Evolutionary conservation across 2,329 filamentous ascomycete species (phyloP), one percentile per base, ranked within the genome.

Genomic region (Aspergillus transmontanensis): DNA sequence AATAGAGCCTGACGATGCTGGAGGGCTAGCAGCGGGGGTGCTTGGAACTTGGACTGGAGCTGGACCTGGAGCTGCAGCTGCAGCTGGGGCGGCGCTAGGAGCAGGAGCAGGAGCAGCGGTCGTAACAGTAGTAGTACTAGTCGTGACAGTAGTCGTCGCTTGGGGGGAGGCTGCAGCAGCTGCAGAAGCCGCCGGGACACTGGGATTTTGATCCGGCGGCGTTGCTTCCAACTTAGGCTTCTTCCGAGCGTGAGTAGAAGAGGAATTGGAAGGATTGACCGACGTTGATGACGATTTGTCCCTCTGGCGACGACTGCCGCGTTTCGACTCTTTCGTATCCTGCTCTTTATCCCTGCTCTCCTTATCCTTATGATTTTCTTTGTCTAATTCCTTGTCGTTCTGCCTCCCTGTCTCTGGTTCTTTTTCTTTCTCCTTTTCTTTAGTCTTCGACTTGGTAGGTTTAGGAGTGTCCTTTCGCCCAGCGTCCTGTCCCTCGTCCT

Each of bases 161-260:
- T 39, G 50, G 53, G 32, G 53, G 45, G 60, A 39, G 59, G 46
- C 56, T 46, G 46, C 34, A 41, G 55, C n/a, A 16, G 54, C 56
- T 56, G 56, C 41, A 53, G 55, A 23, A n/a, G 57, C n/a, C 51
- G 62, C 30, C 43, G 59, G 41, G 28, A 46, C 26, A 46, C 51
- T 30, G 48, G 51, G 64, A 55, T 57, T 62, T 48, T 63, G 55
- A 39, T 64, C 57, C 32, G 65, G 60, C 57, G 66, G 43, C 63
- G 69, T 55, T 64, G 61, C 57, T 70, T 81, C 80, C 57, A 80
- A 68, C 71, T 81, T 82, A 51, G 75, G 73, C 67, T 80, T 81
- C 71, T 82, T 87, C 69, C 85, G 84, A 63, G 83, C 67, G 36
- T 72, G 66, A 21, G 64, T 66, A 19, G 66, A 58, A 16, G 62